These are phyloP conservation scores for Aureobasidium leucospermi DNA, from an alignment of 2,329 filamentous ascomycete genomes.

Conservation along the genomic window DNA sequence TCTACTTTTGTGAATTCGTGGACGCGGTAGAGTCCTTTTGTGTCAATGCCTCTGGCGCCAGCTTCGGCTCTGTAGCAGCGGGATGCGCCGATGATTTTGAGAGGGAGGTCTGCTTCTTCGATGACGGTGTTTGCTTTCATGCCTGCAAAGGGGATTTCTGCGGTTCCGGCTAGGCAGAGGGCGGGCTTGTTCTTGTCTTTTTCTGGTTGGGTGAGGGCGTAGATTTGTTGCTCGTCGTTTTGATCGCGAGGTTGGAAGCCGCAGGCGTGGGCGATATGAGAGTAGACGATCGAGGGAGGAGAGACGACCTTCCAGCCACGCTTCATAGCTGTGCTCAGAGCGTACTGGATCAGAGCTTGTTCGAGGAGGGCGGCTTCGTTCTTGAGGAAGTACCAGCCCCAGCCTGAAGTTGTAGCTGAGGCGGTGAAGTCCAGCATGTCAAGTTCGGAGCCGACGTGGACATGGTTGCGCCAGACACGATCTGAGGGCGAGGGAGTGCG, in stretches of 20 bases:
- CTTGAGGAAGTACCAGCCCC: conserved; percentile 97
- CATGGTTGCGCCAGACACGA: conserved; percentile 63
- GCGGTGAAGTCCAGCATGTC: conserved; percentile 82
- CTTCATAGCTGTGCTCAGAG: conserved; percentile 63
- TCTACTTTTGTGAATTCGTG: conserved; percentile 99
- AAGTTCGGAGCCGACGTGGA: conserved; percentile 79
- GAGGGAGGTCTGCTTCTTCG: conserved; percentile 57
- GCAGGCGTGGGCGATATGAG: conserved; percentile 81
- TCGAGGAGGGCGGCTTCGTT: conserved; percentile 90
- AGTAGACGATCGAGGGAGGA: conserved; percentile 86
- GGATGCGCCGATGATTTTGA: conserved; percentile 75
- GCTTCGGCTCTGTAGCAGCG: conserved; percentile 96
- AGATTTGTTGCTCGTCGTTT: conserved; percentile 87
- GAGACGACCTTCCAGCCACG: conserved; percentile 74
- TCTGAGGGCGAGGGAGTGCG: conserved; percentile 28
- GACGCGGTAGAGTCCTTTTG: conserved; percentile 90
- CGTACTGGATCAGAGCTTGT: conserved; percentile 84
- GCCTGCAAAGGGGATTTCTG: conserved; percentile 88
- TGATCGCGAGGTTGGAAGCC: conserved; percentile 91
- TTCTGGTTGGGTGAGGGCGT: conserved; percentile 58
- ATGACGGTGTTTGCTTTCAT: conserved; percentile 74
- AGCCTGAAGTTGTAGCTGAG: conserved; percentile 76
- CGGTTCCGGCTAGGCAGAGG: conserved; percentile 75
- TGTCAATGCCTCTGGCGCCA: conserved; percentile 79
- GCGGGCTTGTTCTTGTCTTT: conserved; percentile 60